Conservation (phyloP, 2,329 filamentous ascomycete genomes). For the Trichoderma semiorbis region DNA sequence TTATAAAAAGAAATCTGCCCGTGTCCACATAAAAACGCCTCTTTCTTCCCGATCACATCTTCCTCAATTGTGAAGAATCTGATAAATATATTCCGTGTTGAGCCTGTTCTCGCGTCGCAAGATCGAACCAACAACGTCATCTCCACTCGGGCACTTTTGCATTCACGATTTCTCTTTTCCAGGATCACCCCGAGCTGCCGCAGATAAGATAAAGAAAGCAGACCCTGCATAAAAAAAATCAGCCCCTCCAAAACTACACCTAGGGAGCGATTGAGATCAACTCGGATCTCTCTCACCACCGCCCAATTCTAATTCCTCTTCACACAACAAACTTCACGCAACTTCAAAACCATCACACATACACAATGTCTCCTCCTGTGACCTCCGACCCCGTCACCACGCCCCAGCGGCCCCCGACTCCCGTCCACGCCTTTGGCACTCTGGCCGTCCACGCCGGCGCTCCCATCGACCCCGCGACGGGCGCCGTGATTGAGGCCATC, state of each 20-base stretch:
- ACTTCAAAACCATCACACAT: neutral
- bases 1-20: neutral
- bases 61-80: neutral
- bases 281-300: neutral
- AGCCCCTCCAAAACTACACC: neutral
- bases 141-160: neutral
- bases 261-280: neutral
- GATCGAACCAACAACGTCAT: neutral
- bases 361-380: constrained; percentile 31
- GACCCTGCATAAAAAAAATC: constrained; percentile 17
- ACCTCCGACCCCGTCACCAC: constrained; percentile 61
- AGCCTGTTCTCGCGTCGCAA: neutral
- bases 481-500: constrained; percentile 94
- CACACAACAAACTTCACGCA: neutral
- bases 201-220: constrained; percentile 15
- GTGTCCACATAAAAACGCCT: neutral
- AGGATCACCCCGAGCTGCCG: neutral
- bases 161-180: neutral
- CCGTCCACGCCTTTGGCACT: constrained; percentile 81
- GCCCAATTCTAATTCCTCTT: neutral
- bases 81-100: neutral
- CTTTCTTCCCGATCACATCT: neutral
- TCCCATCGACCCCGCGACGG: constrained; percentile 84
- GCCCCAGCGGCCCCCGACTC: constrained; percentile 67
- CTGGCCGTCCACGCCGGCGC: constrained; percentile 91